Evolutionary conservation across 164 flowering plant species (phyloP), one percentile per base, ranked within the genome.

Genomic region (Hamamelis virginiana): DNA sequence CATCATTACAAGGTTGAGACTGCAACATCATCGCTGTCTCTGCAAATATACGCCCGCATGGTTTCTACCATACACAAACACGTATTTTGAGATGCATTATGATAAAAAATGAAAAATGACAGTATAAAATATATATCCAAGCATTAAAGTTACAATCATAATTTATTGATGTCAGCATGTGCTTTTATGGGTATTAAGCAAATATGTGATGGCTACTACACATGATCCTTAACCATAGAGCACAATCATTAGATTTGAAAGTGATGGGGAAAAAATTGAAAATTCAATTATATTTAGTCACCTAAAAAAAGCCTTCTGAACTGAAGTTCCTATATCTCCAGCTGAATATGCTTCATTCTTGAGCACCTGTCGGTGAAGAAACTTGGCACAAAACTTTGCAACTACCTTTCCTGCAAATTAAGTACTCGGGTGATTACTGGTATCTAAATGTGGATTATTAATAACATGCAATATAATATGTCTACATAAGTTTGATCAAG

Each of bases 311-410:
- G 98, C 86, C 80, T 82, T 93, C 73, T 86, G 92, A 58, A 88
- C 80, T 21, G 99, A 85, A 53, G 89, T 90, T 76, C 86, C 89
- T 26, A 96, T 73, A 77, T 91, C 98, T 72, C 97, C 98, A 77
- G 91, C 77, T 55, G 85, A 74, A 78, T 88, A 93, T 21, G 97
- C 91, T 68, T 96, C 97, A 72, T 81, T 80, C 81, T 86, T 90
- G 47, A 91, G 88, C 74, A 96, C 88, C 74, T 93, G 98, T 62
- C 83, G 89, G 77, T 96, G 99, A 69, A 96, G 97, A 75, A 73
- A 93, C 80, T 96, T 96, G 51, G 97, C 98, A 80, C 98, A 96
- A 69, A 96, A 96, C 76, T 96, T 96, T 1, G 99, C 95, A 68
- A 96, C 99, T 28, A 96, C 99, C 80, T 91, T 96, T 55, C 99